These are phyloP conservation scores for Fusarium armeniacum DNA, from an alignment of 2,329 filamentous ascomycete species.

Conservation along the genomic window DNA sequence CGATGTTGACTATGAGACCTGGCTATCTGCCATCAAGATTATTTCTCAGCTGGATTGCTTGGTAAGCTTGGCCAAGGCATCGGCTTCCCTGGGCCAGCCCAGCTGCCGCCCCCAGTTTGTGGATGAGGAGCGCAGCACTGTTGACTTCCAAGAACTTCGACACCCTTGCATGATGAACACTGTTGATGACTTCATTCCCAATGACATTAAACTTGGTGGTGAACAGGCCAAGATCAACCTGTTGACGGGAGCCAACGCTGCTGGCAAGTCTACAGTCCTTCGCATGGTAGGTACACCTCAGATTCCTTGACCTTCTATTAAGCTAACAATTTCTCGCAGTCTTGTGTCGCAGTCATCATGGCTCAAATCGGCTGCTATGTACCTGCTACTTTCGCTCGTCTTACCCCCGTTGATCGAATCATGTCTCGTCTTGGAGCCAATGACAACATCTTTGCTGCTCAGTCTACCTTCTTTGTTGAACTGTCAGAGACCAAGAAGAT, in stretches of 20 bases:
- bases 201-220: constrained; percentile 90
- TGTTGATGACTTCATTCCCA: constrained; percentile 95
- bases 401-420: constrained; percentile 95
- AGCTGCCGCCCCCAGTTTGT: constrained; percentile 92
- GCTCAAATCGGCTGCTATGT: constrained; percentile 96
- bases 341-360: constrained; percentile 96
- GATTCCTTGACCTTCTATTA: not conserved
- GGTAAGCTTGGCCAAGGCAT: constrained; percentile 92
- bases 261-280: constrained; percentile 95
- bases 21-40: constrained; percentile 91
- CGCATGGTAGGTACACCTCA: constrained; percentile 78
- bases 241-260: constrained; percentile 95
- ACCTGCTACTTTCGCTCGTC: constrained; percentile 82
- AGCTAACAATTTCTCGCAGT: constrained; percentile 63
- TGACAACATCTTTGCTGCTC: constrained; percentile 98
- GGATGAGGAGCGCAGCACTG: constrained; percentile 83
- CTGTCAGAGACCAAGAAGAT: constrained; percentile 99
- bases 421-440: constrained; percentile 98
- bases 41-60: constrained; percentile 94
- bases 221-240: constrained; percentile 85
- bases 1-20: constrained; percentile 85
- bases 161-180: constrained; percentile 95
- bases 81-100: constrained; percentile 83
- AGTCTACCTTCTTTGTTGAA: constrained; percentile 98
- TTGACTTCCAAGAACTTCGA: constrained; percentile 93